Base-by-base conservation (phyloP, 345 rosid species). In the Euphorbia peplus region DNA sequence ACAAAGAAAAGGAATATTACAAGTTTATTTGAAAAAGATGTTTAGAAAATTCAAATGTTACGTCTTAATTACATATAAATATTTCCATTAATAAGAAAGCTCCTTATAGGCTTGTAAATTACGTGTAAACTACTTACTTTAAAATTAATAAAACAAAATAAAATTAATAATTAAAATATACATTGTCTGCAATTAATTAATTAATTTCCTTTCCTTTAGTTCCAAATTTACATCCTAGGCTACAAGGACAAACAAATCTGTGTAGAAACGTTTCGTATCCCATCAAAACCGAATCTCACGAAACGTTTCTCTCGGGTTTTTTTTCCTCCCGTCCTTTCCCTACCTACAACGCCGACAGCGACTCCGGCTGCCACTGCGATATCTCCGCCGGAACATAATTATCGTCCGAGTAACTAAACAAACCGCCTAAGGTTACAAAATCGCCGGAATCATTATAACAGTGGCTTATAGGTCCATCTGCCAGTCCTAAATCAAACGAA, bases 281-380 rank as follows among this genome's bases (percentile, higher is more conserved):
- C 30, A 6, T 32, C 37, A 32, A 32, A 32, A 32, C 37, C 37
- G 37, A 32, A 32, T 28, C 18, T 47, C 63, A 44, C 61, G 37
- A 53, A 32, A 53, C 61, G 55, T 70, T 59, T 66, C 53, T 4
- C 12, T 4, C 10, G 4, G 47, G 14, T 35, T 1, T 22, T 0
- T 48, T 32, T 15, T n/a, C n/a, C 8, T 30, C 15, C 21, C 30
- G 16, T 30, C 4, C 4, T 16, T 21, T 22, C 41, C 9, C 42
- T n/a, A 32, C 12, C 48, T 67, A 78, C 53, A 44, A 61, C 35
- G 87, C 88, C 51, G 92, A 75, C 56, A 88, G 75, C 10, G 87
- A 85, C 82, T 84, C 91, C 24, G 86, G 64, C 74, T 79, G 85
- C 90, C 88, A 82, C 44, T 81, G 47, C 54, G 89, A 73, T 14